Percentiles rank a stretch among this genome's conserved stretches.
Conservation (phyloP, 148 eudicot genomes). For the Nyssa sinensis region DNA sequence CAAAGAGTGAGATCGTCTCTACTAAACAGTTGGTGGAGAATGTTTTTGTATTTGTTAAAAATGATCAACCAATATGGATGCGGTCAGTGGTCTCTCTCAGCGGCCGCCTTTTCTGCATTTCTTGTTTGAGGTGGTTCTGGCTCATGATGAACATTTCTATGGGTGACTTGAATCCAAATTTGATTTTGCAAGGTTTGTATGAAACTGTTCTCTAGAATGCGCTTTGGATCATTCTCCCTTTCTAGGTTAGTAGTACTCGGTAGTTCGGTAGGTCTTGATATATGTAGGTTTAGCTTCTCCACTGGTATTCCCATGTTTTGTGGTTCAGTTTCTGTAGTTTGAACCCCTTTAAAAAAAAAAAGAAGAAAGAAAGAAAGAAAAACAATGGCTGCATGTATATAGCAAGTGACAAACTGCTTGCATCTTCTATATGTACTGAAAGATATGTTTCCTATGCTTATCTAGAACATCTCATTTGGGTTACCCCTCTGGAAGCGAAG, state of each 20-base stretch:
- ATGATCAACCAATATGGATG: conserved; percentile 2
- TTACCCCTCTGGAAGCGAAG: not conserved
- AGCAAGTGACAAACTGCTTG: not conserved
- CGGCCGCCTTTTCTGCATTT: conserved; percentile 19
- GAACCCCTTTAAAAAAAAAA: conserved; percentile 3
- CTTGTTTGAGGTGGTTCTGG: conserved; percentile 20
- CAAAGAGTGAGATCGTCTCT: conserved; percentile 13
- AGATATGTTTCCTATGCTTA: not conserved
- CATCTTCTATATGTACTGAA: not conserved
- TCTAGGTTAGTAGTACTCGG: conserved; percentile 19
- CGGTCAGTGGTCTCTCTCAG: conserved; percentile 12
- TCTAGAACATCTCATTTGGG: not conserved
- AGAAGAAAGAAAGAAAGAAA: not conserved
- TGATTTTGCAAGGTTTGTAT: conserved; percentile 39
- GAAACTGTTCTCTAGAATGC: conserved; percentile 16
- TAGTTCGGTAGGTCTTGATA: conserved; percentile 19
- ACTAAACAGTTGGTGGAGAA: not conserved
- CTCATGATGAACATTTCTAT: conserved; percentile 14
- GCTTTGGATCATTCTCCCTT: conserved; percentile 18
- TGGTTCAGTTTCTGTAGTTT: conserved; percentile 26
- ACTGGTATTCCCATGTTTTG: conserved; percentile 21
- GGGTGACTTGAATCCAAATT: conserved; percentile 26
- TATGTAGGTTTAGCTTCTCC: conserved; percentile 25
- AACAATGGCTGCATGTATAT: not conserved
- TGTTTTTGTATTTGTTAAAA: conserved; percentile 13